These are phyloP conservation scores for Colletotrichum sp. DNA, from an alignment of 2,329 filamentous ascomycete species.

Conservation along the genomic window DNA sequence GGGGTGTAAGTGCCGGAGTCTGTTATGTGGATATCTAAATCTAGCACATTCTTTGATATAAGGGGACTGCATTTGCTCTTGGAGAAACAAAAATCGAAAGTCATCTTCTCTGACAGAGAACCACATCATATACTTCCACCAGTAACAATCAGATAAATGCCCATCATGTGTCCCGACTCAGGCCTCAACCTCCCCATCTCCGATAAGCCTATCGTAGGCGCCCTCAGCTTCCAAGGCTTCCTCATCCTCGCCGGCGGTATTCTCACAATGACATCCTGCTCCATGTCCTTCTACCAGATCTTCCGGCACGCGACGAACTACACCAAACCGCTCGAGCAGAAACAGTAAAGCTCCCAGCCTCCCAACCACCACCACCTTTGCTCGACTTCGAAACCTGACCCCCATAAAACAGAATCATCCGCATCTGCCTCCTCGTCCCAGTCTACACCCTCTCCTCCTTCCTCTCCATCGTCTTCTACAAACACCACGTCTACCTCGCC, in stretches of 20 bases:
- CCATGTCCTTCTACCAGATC: background rate
- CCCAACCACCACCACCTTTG: no score
- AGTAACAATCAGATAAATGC: rapidly evolving
- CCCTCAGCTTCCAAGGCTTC: background rate
- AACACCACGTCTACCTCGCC: background rate
- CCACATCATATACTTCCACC: background rate
- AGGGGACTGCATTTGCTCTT: background rate
- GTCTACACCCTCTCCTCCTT: background rate
- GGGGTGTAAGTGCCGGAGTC: background rate
- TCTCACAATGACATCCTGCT: background rate
- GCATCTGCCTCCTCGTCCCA: background rate
- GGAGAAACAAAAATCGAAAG: background rate
- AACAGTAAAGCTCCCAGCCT: no score
- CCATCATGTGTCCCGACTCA: background rate
- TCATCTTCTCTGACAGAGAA: background rate
- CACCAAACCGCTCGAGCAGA: background rate
- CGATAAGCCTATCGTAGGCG: background rate
- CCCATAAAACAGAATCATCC: background rate
- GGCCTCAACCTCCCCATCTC: background rate
- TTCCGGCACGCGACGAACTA: background rate
- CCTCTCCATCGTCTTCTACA: background rate
- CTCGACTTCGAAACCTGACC: no score
- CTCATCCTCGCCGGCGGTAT: background rate
- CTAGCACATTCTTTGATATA: background rate
- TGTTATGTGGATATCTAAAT: background rate